phyloP scores from a whole-genome alignment of 768 basidiomycete genomes.

The Thelephora ganbajun region DNA sequence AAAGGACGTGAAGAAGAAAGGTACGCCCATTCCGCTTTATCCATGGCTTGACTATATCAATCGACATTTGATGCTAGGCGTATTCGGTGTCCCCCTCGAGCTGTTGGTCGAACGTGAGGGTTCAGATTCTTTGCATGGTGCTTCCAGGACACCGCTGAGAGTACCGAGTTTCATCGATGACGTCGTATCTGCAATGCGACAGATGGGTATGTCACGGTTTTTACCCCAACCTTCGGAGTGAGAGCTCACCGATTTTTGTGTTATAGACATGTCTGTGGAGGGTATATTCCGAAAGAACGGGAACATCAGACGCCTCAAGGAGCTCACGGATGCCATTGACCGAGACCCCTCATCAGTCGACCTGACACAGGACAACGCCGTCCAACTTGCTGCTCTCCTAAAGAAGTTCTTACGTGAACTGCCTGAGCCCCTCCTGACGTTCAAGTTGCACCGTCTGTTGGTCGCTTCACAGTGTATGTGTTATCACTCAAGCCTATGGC shows the following conservation, averaged over 20 bases:
- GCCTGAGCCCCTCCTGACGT: slow-evolving; percentile 93
- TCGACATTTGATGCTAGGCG: slow-evolving; percentile 33
- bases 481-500: not conserved
- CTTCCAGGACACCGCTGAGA: slow-evolving; percentile 68
- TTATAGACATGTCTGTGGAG: slow-evolving; percentile 91
- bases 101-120: slow-evolving; percentile 88
- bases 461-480: slow-evolving; percentile 78
- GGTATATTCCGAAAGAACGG: slow-evolving; percentile 98
- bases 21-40: slow-evolving; percentile 20
- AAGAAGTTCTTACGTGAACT: slow-evolving; percentile 96
- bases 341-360: slow-evolving; percentile 89
- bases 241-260: not conserved
- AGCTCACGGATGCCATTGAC: slow-evolving; percentile 85
- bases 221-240: not conserved
- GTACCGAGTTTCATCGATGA: slow-evolving; percentile 98
- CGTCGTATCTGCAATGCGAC: slow-evolving; percentile 94
- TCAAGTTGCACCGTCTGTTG: slow-evolving; percentile 80
- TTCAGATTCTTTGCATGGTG: slow-evolving; percentile 87
- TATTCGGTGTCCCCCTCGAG: slow-evolving; percentile 89
- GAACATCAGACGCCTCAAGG: slow-evolving; percentile 86
- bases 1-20: slow-evolving; percentile 85
- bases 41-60: not conserved
- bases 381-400: slow-evolving; percentile 89
- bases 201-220: slow-evolving; percentile 68
- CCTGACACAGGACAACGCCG: slow-evolving; percentile 86